Percentiles rank a stretch among this genome's conserved stretches.
Evolutionary conservation across 2,329 filamentous ascomycete genomes (phyloP).

Genomic region (Zopfia rhizophila): DNA sequence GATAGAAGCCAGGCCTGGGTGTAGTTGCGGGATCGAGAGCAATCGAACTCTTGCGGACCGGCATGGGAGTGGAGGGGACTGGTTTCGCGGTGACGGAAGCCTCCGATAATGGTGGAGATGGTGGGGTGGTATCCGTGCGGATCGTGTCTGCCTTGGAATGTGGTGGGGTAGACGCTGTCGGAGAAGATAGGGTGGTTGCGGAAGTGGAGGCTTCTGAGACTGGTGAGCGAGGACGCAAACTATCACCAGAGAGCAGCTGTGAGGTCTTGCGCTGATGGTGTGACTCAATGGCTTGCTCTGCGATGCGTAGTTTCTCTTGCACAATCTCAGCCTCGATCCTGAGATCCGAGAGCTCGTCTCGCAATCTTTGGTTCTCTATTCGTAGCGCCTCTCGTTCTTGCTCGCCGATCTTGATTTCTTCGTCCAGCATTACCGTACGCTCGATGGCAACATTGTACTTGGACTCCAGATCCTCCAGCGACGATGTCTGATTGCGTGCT

Average conservation of each 20-base stretch:
- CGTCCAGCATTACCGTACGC: constrained; percentile 89
- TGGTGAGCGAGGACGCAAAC: constrained; percentile 70
- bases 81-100: constrained; percentile 68
- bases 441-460: constrained; percentile 98
- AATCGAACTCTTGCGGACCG: constrained; percentile 56
- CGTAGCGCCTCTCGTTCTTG: constrained; percentile 89
- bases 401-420: constrained; percentile 90
- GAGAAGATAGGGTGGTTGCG: constrained; percentile 85
- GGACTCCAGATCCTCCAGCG: constrained; percentile 94
- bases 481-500: constrained; percentile 93
- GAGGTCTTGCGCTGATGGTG: constrained; percentile 63
- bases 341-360: constrained; percentile 90
- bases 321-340: constrained; percentile 95
- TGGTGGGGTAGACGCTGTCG: constrained; percentile 88
- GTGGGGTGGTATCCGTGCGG: constrained; percentile 80
- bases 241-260: constrained; percentile 60
- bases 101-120: constrained; percentile 94
- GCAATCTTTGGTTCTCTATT: constrained; percentile 88
- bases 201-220: constrained; percentile 80
- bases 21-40: constrained; percentile 63
- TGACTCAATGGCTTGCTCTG: constrained; percentile 62
- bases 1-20: constrained; percentile 63
- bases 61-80: constrained; percentile 53
- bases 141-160: constrained; percentile 71
- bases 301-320: constrained; percentile 89